These are phyloP conservation scores for Myriosclerotinia scirpicola DNA, from an alignment of 2,329 filamentous ascomycete species.

Conservation along the genomic window DNA sequence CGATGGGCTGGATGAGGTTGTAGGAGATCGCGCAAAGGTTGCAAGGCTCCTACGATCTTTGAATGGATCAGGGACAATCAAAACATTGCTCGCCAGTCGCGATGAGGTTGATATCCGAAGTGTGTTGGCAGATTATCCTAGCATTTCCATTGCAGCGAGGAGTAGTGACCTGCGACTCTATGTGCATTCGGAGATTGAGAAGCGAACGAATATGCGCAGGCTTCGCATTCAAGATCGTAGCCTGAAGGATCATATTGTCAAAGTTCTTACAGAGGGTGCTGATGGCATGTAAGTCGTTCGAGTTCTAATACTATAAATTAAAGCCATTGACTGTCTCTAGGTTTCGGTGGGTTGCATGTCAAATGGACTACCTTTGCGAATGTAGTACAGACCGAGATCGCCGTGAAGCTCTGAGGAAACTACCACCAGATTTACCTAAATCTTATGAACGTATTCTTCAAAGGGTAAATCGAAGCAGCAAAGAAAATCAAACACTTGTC, in stretches of 20 bases:
- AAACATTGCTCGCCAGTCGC: constrained; percentile 27
- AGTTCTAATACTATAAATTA: neutral
- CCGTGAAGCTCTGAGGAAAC: constrained; percentile 24
- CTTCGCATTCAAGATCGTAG: constrained; percentile 23
- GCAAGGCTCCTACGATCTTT: constrained; percentile 21
- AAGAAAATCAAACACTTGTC: constrained; percentile 31
- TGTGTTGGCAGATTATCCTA: constrained; percentile 5
- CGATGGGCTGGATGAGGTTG: constrained; percentile 39
- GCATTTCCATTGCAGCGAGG: constrained; percentile 27
- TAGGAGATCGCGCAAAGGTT: constrained; percentile 22
- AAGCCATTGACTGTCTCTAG: constrained; percentile 25
- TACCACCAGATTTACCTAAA: constrained; percentile 33
- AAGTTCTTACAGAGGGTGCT: constrained; percentile 25
- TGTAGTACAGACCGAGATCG: constrained; percentile 32
- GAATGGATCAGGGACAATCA: constrained; percentile 25
- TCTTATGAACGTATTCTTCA: constrained; percentile 39
- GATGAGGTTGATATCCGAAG: constrained; percentile 25
- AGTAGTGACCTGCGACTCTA: constrained; percentile 29
- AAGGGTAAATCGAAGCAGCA: constrained; percentile 31
- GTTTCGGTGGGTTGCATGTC: constrained; percentile 30
- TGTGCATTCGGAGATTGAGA: constrained; percentile 28
- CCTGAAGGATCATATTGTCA: constrained; percentile 27
- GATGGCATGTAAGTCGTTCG: constrained; percentile 28
- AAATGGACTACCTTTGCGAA: constrained; percentile 29
- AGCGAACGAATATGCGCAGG: constrained; percentile 18